Evolutionary conservation across 2,329 filamentous ascomycete species (phyloP).

Genomic region (Curvularia hawaiiensis): DNA sequence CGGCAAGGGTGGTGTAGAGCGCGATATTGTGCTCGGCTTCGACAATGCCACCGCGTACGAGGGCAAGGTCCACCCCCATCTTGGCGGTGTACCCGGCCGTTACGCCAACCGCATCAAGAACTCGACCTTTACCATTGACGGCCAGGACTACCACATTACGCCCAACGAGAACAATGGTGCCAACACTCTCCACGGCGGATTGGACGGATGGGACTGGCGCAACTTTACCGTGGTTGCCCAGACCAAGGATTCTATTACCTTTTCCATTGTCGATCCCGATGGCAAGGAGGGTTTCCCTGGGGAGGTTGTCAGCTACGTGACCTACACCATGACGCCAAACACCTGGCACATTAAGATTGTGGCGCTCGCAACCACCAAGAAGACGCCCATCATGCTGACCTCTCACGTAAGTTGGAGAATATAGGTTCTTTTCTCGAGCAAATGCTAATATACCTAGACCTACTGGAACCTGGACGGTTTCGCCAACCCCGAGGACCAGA

Average conservation of each 20-base stretch:
- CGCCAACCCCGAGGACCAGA: slow-evolving; percentile 70
- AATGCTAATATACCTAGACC: slow-evolving; percentile 52
- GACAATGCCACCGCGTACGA: slow-evolving; percentile 77
- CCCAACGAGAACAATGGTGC: slow-evolving; percentile 62
- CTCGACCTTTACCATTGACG: slow-evolving; percentile 72
- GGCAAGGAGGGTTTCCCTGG: slow-evolving; percentile 80
- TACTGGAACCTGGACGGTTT: slow-evolving; percentile 89
- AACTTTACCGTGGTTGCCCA: slow-evolving; percentile 79
- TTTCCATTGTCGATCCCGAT: slow-evolving; percentile 73
- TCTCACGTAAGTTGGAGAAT: slow-evolving; percentile 66
- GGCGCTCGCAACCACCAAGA: slow-evolving; percentile 71
- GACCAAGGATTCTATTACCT: slow-evolving; percentile 71
- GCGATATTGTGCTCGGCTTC: slow-evolving; percentile 75
- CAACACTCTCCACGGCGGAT: slow-evolving; percentile 72
- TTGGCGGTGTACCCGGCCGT: slow-evolving; percentile 73
- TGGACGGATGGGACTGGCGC: slow-evolving; percentile 74
- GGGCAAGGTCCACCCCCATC: slow-evolving; percentile 71
- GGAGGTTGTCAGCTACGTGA: slow-evolving; percentile 74
- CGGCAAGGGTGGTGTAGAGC: slow-evolving; percentile 69
- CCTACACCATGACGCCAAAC: slow-evolving; percentile 70
- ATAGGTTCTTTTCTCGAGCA: too few species aligned
- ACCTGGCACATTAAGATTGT: slow-evolving; percentile 77
- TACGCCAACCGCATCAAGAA: slow-evolving; percentile 85
- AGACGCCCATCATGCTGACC: slow-evolving; percentile 83
- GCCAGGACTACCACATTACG: slow-evolving; percentile 61